Evolutionary conservation across 2,329 filamentous ascomycete genomes (phyloP), one percentile per base, ranked within the genome.

Genomic region (Penicillium sp.): DNA sequence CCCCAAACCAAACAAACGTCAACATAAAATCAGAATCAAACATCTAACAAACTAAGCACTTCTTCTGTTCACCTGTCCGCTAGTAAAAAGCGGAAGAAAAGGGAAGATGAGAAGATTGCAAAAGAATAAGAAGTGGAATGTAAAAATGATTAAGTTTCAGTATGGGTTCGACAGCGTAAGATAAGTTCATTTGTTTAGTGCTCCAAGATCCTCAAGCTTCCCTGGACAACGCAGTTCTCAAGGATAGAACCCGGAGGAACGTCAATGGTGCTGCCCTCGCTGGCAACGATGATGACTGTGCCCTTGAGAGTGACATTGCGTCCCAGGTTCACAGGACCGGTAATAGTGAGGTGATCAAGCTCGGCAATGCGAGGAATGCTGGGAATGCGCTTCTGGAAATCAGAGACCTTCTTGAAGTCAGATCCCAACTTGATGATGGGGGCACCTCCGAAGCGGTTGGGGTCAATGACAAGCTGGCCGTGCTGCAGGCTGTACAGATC

Each of bases 321-420:
- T 64, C 93, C 93, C 56, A 99, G 85, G 81, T 97, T 97, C 75
- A 99, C 94, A 46, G 91, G 91, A 71, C 94, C 94, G 35, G 94
- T 99, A 68, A 99, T 96, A 71, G 94, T 99, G 59, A 99, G 84
- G 74, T 99, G 94, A 61, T 79, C 77, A 52, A 79, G 67, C 62
- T 80, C 77, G 23, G 79, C 71, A 63, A 79, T 79, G 59, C 77
- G 77, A 38, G 77, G 77, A 57, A 79, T 80, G 66, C 75, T 78
- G 57, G 71, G 67, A 59, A 79, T 79, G 63, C 73, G 74, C 69
- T 79, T 80, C 71, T 79, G 76, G 75, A 80, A 79, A 65, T 79
- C 94, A 1, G 93, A 97, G 40, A 99, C 94, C 87, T 99, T 99
- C 89, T 99, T 99, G 86, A 99, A 99, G 83, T 99, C 94, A 70